Evolutionary conservation across 1,284 basidiomycete species (phyloP), one percentile per base, ranked within the genome.

Genomic region (Athelia sp.): DNA sequence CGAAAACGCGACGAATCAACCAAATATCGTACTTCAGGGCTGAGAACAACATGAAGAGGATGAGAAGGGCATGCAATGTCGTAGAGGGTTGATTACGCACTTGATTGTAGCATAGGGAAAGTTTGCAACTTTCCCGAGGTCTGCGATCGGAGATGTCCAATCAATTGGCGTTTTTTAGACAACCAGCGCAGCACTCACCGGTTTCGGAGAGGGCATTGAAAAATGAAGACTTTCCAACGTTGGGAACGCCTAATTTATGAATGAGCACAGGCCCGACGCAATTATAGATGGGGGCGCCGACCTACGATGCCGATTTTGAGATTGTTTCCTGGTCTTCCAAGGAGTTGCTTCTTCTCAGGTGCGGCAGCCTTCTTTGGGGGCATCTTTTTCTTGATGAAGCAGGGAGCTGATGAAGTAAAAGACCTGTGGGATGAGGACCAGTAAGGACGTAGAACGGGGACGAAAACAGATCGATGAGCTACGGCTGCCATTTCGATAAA

Each of bases 41-140:
- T 24, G 17, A 17, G 18, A 17, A 32, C 36, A n/a, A 9, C 23
- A 23, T 19, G 24, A n/a, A 32, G 68, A 48, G n/a, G 34, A 48
- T 13, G 17, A 22, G 24, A 17, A 35, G n/a, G 22, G 45, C 13
- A 4, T 18, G 24, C 9, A 61, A 63, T 47, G 52, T 73, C 73
- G 78, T 84, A 93, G 60, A 77, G 93, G 72, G 26, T 4, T 6
- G 26, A 29, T 29, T 4, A 13, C 26, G 4, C 13, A 29, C 26
- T 93, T 88, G 67, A 98, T 97, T 47, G 95, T 98, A 13, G 94
- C 94, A 63, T 98, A 99, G 17, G 97, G 97, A 68, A 97, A 99
- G 78, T 99, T 99, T 69, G 94, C 94, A 43, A 93, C 87, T 70
- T 97, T 96, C 58, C 92, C 96, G n/a, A 98, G 81, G 71, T 98